Base-by-base conservation (phyloP, 352 stramenopile species). In the Pilasporangium apinafurcum region DNA sequence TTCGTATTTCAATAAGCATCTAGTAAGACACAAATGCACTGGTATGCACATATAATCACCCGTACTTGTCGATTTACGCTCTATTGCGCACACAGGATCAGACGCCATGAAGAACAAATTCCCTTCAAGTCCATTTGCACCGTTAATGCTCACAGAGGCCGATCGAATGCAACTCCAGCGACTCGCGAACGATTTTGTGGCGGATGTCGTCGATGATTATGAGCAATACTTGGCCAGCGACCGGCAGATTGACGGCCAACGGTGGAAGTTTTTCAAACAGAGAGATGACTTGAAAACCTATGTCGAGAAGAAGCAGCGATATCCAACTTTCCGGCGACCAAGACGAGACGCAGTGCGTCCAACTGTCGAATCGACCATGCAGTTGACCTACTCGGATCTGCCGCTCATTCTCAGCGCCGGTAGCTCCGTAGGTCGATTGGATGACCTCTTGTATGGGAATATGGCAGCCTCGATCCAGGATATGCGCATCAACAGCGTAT, bases 71-170 rank as follows among this genome's bases (percentile, higher is more conserved):
- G n/a, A n/a, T n/a, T n/a, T n/a, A n/a, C n/a, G n/a, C n/a, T n/a
- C n/a, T n/a, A n/a, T n/a, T n/a, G n/a, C n/a, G n/a, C n/a, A n/a
- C n/a, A n/a, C n/a, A n/a, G n/a, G n/a, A n/a, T n/a, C n/a, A n/a
- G n/a, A n/a, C n/a, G n/a, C n/a, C 18, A 83, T 81, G 68, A 81
- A 74, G 65, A 76, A 73, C 44, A 62, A 62, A 41, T 14, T 79
- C 31, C 53, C 65, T 26, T 67, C 67, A 44, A 76, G 62, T 27
- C 30, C 68, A 29, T 80, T 82, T 38, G 43, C 63, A 20, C 58
- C 60, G 21, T 37, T 82, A 12, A 59, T 71, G 52, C 61, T 85
- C 5, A 57, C 57, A 0, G 50, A 53, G 4, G 48, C 50, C 13
- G 54, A 80, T 39, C 52, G 73, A 30, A 46, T 55, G n/a, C 51